A percentile compares a stretch with the other conserved stretches of the same genome.
These are phyloP conservation scores for Colletotrichum sp. DNA, from an alignment of 2,329 filamentous ascomycete genomes.

Conservation along the genomic window DNA sequence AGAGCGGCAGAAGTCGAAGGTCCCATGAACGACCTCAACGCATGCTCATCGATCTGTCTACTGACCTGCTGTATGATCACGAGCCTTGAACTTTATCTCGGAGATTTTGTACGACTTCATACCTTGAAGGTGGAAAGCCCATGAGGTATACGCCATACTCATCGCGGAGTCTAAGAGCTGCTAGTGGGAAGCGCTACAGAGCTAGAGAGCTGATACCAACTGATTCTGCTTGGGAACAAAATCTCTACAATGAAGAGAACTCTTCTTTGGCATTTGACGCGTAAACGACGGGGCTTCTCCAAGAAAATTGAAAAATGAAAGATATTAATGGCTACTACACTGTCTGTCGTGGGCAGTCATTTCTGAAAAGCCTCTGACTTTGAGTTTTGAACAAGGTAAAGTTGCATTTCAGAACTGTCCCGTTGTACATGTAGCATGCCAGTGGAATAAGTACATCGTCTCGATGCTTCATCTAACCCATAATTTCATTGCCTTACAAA, in stretches of 20 bases:
- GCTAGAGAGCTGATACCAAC: too few relatives aligned
- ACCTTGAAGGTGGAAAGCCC: neutral
- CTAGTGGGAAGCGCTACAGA: too few relatives aligned
- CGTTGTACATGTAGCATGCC: too few relatives aligned
- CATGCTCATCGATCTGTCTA: neutral
- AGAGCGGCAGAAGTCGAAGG: neutral
- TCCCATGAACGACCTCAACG: neutral
- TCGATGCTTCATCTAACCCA: neutral
- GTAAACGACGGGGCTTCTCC: neutral
- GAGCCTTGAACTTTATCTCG: neutral
- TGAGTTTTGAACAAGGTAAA: accelerated
- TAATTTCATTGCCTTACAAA: neutral
- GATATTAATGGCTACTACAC: accelerated
- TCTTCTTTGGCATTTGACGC: neutral
- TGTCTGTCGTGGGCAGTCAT: accelerated
- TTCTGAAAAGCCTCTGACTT: neutral
- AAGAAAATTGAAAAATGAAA: neutral
- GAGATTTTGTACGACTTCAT: accelerated
- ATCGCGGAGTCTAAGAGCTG: too few relatives aligned
- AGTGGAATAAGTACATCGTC: too few relatives aligned
- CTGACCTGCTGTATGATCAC: neutral
- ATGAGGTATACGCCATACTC: too few relatives aligned
- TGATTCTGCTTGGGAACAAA: neutral
- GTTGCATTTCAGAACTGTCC: neutral
- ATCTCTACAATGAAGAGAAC: neutral